Base-by-base conservation (phyloP, 1,139 yeast genomes). In the Lodderomyces jiufengensis region DNA sequence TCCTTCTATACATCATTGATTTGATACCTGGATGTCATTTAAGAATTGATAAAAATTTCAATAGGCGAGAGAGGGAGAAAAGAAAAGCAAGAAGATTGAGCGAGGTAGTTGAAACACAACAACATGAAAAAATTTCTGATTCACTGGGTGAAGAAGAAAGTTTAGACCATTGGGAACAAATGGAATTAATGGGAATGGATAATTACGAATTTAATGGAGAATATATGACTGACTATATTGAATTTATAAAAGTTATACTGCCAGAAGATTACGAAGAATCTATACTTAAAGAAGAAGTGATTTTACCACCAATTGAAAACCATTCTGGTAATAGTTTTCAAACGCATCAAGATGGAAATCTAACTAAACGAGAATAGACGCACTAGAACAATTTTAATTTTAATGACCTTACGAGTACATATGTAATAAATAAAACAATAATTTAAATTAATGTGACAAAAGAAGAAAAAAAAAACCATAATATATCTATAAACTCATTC, bases 151-250 rank as follows among this genome's bases (percentile, higher is more conserved):
- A 23, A 5, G 32, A 30, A 3, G 39, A 40, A 4, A 52, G 48
- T 18, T 14, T 11, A n/a, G 27, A 30, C 8, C 48, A 44, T 26
- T 46, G 48, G 36, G 73, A 66, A 44, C 47, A 49, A 29, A 57
- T 55, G 3, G 81, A 76, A 48, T 39, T 70, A n/a, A 46, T 59
- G 22, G 82, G 82, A 2, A 52, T 74, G 2, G 82, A 76, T 48
- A 47, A 60, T 24, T 65, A 66, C 37, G 80, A 75, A 49, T 73
- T 74, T 39, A 61, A 63, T 45, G 77, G 78, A n/a, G 82, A 76
- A 49, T 63, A 59, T 41, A 63, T 69, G 39, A 61, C 59, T 60
- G 76, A 73, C 50, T 71, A 59, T 41, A 61, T 69, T 55, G 78
- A 73, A 45, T 72, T 69, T 44, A 62, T 70, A 31, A 61, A 68